Percentiles rank a stretch among this genome's conserved stretches.
phyloP scores from a whole-genome alignment of 768 basidiomycete species.

The Lactarius hengduanensis region DNA sequence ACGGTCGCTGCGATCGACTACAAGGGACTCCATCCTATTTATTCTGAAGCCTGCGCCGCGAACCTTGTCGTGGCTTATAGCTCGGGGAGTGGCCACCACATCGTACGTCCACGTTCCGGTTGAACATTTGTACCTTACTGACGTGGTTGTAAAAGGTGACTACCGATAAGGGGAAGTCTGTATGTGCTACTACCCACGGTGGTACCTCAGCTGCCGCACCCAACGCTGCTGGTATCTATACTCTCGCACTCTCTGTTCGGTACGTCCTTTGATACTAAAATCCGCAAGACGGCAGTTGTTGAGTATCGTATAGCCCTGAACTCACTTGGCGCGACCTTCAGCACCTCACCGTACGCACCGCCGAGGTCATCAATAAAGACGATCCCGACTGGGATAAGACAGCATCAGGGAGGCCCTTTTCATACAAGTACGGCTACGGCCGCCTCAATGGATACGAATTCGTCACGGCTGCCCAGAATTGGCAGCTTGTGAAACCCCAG shows the following conservation, averaged over 20 bases:
- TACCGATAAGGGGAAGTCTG: slow-evolving; percentile 84
- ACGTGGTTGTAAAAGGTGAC: slow-evolving; percentile 63
- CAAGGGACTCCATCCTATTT: slow-evolving; percentile 92
- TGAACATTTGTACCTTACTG: slow-evolving; percentile 17
- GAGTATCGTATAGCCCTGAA: slow-evolving; percentile 61
- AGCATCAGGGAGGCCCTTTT: slow-evolving; percentile 61
- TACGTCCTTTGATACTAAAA: slow-evolving; percentile 37
- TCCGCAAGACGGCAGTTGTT: slow-evolving; percentile 14
- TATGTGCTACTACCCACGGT: slow-evolving; percentile 81
- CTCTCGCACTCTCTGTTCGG: slow-evolving; percentile 86
- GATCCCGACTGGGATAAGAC: slow-evolving; percentile 95
- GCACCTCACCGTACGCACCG: slow-evolving; percentile 77
- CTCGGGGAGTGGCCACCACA: slow-evolving; percentile 90
- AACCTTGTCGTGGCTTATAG: slow-evolving; percentile 97
- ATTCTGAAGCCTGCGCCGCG: slow-evolving; percentile 96
- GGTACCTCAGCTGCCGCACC: slow-evolving; percentile 98
- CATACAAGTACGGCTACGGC: slow-evolving; percentile 97
- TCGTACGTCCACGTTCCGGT: slow-evolving; percentile 54
- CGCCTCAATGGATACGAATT: slow-evolving; percentile 79
- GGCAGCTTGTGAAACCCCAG: slow-evolving; percentile 92
- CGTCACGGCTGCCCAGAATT: slow-evolving; percentile 75
- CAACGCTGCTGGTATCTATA: slow-evolving; percentile 91
- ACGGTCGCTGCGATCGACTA: slow-evolving; percentile 95
- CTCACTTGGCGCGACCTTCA: slow-evolving; percentile 97
- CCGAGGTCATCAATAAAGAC: slow-evolving; percentile 74